Evolutionary conservation across 352 stramenopile species (phyloP), one percentile per base, ranked within the genome.

Genomic region (Phytopythium chamaehyphon): DNA sequence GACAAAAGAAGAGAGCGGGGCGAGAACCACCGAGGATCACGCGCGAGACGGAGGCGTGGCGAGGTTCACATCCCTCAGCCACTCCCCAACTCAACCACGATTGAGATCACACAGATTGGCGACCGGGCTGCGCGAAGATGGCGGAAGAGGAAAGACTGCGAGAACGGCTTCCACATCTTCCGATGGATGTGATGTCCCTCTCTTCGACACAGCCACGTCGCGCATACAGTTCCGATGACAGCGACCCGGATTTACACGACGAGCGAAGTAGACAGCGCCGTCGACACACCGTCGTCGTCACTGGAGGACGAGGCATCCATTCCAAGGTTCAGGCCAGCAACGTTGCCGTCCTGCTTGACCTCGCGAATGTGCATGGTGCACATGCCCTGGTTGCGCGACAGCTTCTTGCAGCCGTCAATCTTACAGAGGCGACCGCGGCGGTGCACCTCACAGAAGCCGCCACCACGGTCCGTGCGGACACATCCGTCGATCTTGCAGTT

Each of bases 301-400:
- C 46, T 52, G n/a, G 46, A 33, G 46, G 18, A 55, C 40, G 47
- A 35, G 57, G n/a, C 26, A 35, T 24, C 40, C 37, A 6, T 47
- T 15, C 40, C 38, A 8, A 21, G 33, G 28, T 33, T 33, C 28
- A 33, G 28, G 33, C 6, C 19, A 31, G 31, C 47, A 10, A 22
- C 39, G 19, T 15, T 14, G 21, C 40, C 40, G 33, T 78, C 62
- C 51, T 92, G 82, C 73, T 92, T 92, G 42, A 89, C 82, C 57
- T 90, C 77, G 39, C 83, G 83, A 45, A 94, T 88, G 68, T 94
- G 83, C 79, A 92, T 87, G n/a, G 83, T 94, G 68, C 83, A 94
- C 72, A 92, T 88, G 51, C 83, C 83, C 58, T 94, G 76, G 68
- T 92, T 94, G 21, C 83, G 83, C 14, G 81, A 86, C 14, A 94